These are phyloP conservation scores for Ogataea allantospora DNA, from an alignment of 805 yeast genomes.

Conservation along the genomic window DNA sequence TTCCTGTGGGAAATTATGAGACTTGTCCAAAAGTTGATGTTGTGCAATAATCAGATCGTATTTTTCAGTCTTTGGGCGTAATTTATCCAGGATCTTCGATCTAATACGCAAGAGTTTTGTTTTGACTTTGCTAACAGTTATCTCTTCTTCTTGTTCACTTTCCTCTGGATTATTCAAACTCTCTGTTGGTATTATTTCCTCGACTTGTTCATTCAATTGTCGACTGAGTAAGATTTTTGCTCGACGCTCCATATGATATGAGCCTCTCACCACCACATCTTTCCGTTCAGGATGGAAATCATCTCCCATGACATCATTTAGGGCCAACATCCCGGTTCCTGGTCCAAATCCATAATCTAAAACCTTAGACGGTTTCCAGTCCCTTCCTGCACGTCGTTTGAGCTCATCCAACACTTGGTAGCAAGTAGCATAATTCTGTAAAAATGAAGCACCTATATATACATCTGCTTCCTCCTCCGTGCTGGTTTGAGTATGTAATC, in stretches of 20 bases:
- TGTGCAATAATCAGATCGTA: constrained; percentile 84
- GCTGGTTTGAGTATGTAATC: constrained; percentile 44
- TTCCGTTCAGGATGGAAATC: constrained; percentile 59
- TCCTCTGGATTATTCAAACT: constrained; percentile 7
- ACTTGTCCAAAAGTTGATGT: constrained; percentile 67
- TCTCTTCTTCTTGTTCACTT: constrained; percentile 22
- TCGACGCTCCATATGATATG: constrained; percentile 69
- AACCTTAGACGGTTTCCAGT: constrained; percentile 63
- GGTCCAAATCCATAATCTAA: constrained; percentile 90
- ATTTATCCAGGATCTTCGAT: constrained; percentile 52
- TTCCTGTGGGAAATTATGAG: constrained; percentile 63
- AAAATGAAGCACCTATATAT: constrained; percentile 73
- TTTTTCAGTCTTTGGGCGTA: constrained; percentile 47
- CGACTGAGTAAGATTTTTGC: constrained; percentile 76
- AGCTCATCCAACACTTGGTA: constrained; percentile 68
- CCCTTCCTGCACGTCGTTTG: constrained; percentile 49
- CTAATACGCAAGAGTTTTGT: constrained; percentile 52
- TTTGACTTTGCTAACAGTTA: constrained; percentile 52
- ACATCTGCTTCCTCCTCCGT: constrained; percentile 65
- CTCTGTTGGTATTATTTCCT: constrained; percentile 15
- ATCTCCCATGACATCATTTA: constrained; percentile 77
- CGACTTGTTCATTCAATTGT: constrained; percentile 59
- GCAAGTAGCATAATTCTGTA: constrained; percentile 75
- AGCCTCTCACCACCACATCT: constrained; percentile 71
- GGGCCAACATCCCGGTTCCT: constrained; percentile 84